These are phyloP conservation scores for Myrica gale DNA, from an alignment of 306 rosid species.

Conservation along the genomic window DNA sequence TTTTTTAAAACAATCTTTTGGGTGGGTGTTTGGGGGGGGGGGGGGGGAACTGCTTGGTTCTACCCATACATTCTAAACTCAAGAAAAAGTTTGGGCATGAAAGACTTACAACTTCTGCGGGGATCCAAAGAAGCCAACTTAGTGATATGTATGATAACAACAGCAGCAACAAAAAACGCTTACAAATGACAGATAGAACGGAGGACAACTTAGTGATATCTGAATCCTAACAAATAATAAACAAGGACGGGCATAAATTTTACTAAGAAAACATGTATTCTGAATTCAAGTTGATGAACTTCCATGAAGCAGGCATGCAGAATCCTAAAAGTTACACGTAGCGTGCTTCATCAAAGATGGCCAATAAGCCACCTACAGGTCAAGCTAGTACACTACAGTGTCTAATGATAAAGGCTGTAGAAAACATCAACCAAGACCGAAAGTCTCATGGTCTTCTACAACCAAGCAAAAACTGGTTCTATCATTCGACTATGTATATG, in stretches of 20 bases:
- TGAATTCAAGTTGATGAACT: background rate
- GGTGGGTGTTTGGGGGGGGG: too few species aligned
- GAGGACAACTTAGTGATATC: background rate
- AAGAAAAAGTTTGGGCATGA: background rate
- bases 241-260: background rate
- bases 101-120: background rate
- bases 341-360: background rate
- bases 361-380: background rate
- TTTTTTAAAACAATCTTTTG: too few species aligned
- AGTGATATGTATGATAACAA: too few species aligned
- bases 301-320: background rate
- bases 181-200: background rate
- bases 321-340: background rate
- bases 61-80: background rate
- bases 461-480: background rate
- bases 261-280: background rate
- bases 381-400: background rate
- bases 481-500: background rate
- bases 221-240: background rate
- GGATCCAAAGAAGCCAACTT: too few species aligned
- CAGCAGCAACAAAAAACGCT: background rate
- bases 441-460: background rate
- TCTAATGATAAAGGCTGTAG: background rate
- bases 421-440: background rate
- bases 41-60: too few species aligned